Evolutionary conservation across 2,329 filamentous ascomycete species (phyloP), one percentile per base, ranked within the genome.

Genomic region (Scolecobasidium constrictum): DNA sequence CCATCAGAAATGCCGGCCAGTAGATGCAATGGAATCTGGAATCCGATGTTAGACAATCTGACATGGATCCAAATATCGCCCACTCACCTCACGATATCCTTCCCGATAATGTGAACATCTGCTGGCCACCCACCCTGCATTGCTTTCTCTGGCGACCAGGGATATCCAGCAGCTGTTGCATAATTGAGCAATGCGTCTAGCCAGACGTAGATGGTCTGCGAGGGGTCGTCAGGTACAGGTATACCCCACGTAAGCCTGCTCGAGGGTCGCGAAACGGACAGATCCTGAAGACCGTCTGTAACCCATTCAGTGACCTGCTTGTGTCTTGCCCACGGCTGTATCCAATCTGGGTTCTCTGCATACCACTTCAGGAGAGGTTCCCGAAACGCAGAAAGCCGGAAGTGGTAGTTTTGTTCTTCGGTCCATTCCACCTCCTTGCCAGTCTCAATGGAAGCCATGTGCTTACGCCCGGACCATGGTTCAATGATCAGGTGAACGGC

Each of bases 161-260:
- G 86, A 56, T 93, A 96, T 12, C 90, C 87, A 1, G 86, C 77
- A 48, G 81, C 86, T 13, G 88, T 94, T 40, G 92, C 65, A 59
- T 98, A 98, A 61, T 95, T 98, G 54, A 96, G 73, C 21, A 98
- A 74, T 1, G 92, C 92, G 63, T 98, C 93, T 0, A 98, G 74
- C 92, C 92, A 98, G 22, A 98, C 93, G 56, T 98, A 98, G 45
- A 98, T 90, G 3, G 88, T 96, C 62, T 96, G 92, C 15, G 69
- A 76, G 0, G 75, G 67, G 54, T 98, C 92, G 42, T 80, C 81
- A 0, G 92, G 92, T 19, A 95, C 92, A 5, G 72, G 78, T 44
- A 98, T 83, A 3, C 92, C 92, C 92, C 92, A 98, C 18, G 68
- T 74, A 33, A 96, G 63, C 38, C 92, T 75, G 43, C 81, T 77